A percentile compares a stretch with the other conserved stretches of the same genome.
phyloP scores from a whole-genome alignment of 2,329 filamentous ascomycete species.

The Aureobasidium melanogenum region DNA sequence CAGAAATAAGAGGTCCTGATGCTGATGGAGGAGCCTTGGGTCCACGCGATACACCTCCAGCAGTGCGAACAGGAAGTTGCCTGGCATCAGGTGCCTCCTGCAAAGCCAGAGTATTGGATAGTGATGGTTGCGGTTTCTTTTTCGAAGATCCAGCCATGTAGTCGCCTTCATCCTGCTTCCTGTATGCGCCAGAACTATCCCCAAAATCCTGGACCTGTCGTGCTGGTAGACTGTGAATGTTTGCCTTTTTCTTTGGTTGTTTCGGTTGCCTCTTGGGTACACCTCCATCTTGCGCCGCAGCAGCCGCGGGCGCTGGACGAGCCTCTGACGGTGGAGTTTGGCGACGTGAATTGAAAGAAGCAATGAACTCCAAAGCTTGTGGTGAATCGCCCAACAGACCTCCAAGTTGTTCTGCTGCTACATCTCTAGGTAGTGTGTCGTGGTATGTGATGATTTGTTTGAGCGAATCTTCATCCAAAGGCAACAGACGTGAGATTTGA shows the following conservation, averaged over 20 bases:
- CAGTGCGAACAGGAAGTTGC: conserved; percentile 34
- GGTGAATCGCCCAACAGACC: conserved; percentile 83
- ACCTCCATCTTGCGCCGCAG: conserved; percentile 15
- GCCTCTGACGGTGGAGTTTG: conserved; percentile 25
- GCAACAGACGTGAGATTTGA: conserved; percentile 71
- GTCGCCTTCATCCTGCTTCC: conserved; percentile 68
- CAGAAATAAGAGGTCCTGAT: conserved; percentile 72
- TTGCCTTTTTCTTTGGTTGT: conserved; percentile 34
- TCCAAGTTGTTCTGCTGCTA: conserved; percentile 75
- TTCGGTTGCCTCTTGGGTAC: conserved; percentile 19
- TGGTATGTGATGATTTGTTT: conserved; percentile 79
- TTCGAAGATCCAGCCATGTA: conserved; percentile 53
- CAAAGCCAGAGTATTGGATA: conserved; percentile 38
- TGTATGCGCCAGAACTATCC: conserved; percentile 54
- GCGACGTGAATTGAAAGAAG: conserved; percentile 62
- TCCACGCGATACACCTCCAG: conserved; percentile 37
- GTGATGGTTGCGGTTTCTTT: conserved; percentile 27
- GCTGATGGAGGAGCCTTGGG: conserved; percentile 56
- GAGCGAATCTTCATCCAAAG: conserved; percentile 75
- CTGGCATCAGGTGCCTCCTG: conserved; percentile 43
- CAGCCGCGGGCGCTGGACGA: conserved; percentile 16
- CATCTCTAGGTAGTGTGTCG: conserved; percentile 62
- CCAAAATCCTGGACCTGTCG: conserved; percentile 50
- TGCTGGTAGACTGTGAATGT: conserved; percentile 29
- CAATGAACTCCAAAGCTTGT: conserved; percentile 62